Evolutionary conservation across 176 grass and related monocot species (phyloP).

Genomic region (Avena sativa): DNA sequence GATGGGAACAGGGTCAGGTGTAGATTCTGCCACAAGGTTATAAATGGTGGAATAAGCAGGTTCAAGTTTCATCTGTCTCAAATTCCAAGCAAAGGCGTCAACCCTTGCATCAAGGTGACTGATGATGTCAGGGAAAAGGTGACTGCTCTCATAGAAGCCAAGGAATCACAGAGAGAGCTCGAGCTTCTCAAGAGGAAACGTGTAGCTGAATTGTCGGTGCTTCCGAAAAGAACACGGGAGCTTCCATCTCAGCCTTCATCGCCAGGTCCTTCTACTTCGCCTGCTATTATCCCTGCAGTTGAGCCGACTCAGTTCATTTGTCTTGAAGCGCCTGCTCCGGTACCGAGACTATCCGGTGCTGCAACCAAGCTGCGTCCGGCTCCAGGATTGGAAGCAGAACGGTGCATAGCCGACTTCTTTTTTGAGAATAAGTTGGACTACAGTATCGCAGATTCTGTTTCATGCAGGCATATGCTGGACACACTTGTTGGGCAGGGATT

Average conservation of each 20-base stretch:
- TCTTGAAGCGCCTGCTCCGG: constrained; percentile 27
- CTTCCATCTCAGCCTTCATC: constrained; percentile 42
- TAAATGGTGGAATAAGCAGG: constrained; percentile 94
- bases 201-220: constrained; percentile 44
- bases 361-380: constrained; percentile 27
- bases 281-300: constrained; percentile 36
- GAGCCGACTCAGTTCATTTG: constrained; percentile 42
- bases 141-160: constrained; percentile 76
- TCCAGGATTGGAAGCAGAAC: constrained; percentile 57
- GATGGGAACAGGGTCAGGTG: constrained; percentile 95
- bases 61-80: constrained; percentile 95
- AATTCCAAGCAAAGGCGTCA: constrained; percentile 85
- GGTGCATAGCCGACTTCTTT: constrained; percentile 95
- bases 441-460: constrained; percentile 65
- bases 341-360: neutral
- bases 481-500: constrained; percentile 75
- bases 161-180: constrained; percentile 81
- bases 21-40: constrained; percentile 85
- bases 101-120: constrained; percentile 77
- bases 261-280: constrained; percentile 42
- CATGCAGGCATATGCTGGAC: constrained; percentile 79
- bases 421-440: constrained; percentile 96
- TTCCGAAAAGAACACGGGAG: constrained; percentile 34
- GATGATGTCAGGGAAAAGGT: constrained; percentile 74
- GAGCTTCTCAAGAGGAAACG: constrained; percentile 67